A percentile compares a stretch with the other conserved stretches of the same genome.
These are phyloP conservation scores for Musa schizocarpa DNA, from an alignment of 176 grass and related monocot species.

Conservation along the genomic window DNA sequence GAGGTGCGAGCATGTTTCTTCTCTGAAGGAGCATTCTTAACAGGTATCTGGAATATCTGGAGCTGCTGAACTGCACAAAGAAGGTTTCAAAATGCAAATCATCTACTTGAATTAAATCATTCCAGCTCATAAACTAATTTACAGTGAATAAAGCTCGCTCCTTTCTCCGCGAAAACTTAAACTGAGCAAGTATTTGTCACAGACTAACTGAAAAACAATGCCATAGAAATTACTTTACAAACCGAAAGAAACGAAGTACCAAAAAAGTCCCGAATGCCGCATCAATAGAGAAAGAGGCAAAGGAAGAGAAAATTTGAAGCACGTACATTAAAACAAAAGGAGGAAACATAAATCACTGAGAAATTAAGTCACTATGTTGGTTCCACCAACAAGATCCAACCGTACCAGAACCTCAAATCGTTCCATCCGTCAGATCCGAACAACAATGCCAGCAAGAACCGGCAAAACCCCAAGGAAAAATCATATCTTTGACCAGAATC, in stretches of 20 bases:
- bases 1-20: conserved; percentile 54
- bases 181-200: no score
- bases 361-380: background rate
- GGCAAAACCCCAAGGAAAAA: background rate
- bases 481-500: background rate
- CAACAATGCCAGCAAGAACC: conserved; percentile 1
- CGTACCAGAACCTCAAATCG: background rate
- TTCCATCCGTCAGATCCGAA: background rate
- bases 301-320: background rate
- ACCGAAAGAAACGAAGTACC: no score
- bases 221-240: no score
- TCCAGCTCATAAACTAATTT: no score
- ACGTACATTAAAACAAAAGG: no score
- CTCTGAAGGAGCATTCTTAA: conserved; percentile 45
- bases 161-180: no score
- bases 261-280: background rate
- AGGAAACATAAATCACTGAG: background rate
- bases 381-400: conserved; percentile 8
- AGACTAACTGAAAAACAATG: no score
- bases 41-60: conserved; percentile 70
- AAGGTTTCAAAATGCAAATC: conserved; percentile 11
- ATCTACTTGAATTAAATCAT: background rate
- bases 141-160: no score
- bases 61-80: conserved; percentile 75
- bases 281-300: background rate